Conservation (phyloP, 2,329 filamentous ascomycete genomes). For the Fusarium fujikuroi region DNA sequence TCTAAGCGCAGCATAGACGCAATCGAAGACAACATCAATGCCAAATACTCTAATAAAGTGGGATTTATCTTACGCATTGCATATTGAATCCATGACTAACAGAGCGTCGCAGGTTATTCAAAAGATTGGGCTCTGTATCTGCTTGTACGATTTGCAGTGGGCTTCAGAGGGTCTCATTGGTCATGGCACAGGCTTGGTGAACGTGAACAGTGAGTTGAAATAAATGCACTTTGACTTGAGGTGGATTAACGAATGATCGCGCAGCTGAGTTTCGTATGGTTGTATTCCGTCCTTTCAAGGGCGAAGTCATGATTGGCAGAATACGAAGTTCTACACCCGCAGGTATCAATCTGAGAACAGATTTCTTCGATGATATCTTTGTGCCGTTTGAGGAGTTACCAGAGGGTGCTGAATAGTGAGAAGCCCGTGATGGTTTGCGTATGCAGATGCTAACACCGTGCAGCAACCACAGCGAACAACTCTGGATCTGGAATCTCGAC, state of each 20-base stretch:
- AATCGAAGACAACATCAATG: constrained; percentile 96
- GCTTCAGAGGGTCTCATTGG: constrained; percentile 94
- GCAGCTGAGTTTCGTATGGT: constrained; percentile 88
- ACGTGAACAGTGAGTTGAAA: constrained; percentile 81
- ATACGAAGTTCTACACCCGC: constrained; percentile 79
- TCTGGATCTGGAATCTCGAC: constrained; percentile 87
- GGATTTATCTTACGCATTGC: not conserved
- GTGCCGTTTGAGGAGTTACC: constrained; percentile 80
- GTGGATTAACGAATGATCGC: constrained; percentile 3
- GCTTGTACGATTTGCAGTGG: constrained; percentile 89
- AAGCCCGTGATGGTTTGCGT: too few species aligned
- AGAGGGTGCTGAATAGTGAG: constrained; percentile 78
- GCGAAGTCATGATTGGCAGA: constrained; percentile 86
- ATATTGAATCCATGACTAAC: constrained; percentile 1
- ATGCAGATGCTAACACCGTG: constrained; percentile 17
- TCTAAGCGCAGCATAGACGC: constrained; percentile 82
- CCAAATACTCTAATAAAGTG: constrained; percentile 95
- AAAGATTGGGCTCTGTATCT: constrained; percentile 92
- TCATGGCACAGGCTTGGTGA: constrained; percentile 89
- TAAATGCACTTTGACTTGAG: not conserved
- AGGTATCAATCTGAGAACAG: constrained; percentile 82
- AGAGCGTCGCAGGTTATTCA: constrained; percentile 74
- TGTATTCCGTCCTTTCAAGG: constrained; percentile 95
- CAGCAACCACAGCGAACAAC: constrained; percentile 78
- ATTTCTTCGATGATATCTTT: constrained; percentile 95